Evolutionary conservation across 495 filamentous ascomycete species (phyloP).

Genomic region (Penicillium chermesinum): DNA sequence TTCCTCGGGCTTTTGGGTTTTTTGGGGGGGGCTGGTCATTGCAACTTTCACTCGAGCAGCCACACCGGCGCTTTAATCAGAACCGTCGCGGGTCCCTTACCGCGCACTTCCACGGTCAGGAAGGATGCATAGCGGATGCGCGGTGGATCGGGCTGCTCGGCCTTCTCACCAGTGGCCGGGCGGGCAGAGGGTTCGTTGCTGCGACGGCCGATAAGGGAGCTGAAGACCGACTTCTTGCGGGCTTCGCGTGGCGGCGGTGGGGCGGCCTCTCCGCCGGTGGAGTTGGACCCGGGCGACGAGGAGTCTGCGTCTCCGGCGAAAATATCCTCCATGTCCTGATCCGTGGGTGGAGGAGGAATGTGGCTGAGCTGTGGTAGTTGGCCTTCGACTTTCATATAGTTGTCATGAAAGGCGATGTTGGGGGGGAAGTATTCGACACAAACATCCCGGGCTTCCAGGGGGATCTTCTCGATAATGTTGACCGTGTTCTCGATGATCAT

Average conservation of each 20-base stretch:
- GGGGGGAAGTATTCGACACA: slow-evolving; percentile 79
- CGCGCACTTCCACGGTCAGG: slow-evolving; percentile 75
- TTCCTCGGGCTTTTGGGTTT: too few relatives aligned
- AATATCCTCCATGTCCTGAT: slow-evolving; percentile 18
- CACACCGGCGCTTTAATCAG: slow-evolving; percentile 91
- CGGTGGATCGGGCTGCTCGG: slow-evolving; percentile 8
- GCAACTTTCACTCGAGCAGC: slow-evolving; percentile 41
- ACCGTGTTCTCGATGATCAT: slow-evolving; percentile 94
- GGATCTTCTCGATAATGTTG: slow-evolving; percentile 78
- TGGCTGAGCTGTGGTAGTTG: slow-evolving; percentile 66
- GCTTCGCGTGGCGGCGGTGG: slow-evolving; percentile 16
- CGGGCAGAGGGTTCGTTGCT: slow-evolving; percentile 10
- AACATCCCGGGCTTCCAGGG: slow-evolving; percentile 87
- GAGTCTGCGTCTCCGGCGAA: slow-evolving; percentile 37
- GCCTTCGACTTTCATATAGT: slow-evolving; percentile 81
- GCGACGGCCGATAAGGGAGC: slow-evolving; percentile 42
- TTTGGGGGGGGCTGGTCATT: too few relatives aligned
- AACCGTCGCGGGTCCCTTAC: slow-evolving; percentile 57
- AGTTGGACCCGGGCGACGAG: slow-evolving; percentile 26
- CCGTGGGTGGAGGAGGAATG: slow-evolving; percentile 32
- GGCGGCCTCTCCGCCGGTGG: slow-evolving; percentile 23
- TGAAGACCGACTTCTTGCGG: slow-evolving; percentile 41
- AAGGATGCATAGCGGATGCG: slow-evolving; percentile 78
- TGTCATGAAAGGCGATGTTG: slow-evolving; percentile 56
- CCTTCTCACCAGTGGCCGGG: slow-evolving; percentile 8